A percentile compares a stretch with the other conserved stretches of the same genome.
Conservation (phyloP, 108 stramenopile genomes). For the Cyclotella sp. region DNA sequence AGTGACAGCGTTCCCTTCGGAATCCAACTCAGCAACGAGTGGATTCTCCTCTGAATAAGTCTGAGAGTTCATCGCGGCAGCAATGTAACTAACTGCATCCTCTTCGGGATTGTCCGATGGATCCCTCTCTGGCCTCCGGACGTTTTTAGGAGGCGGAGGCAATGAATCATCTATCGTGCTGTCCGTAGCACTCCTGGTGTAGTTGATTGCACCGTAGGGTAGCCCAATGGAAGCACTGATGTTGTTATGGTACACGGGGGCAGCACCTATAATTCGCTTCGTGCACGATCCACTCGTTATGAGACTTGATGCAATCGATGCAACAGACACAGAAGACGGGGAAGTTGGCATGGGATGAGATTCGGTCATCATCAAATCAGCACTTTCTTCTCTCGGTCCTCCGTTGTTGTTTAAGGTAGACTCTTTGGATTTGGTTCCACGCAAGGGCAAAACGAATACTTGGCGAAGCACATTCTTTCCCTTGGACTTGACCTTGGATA, state of each 20-base stretch:
- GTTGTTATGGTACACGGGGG: conserved; percentile 6
- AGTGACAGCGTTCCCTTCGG: conserved; percentile 8
- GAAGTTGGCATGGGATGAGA: conserved; percentile 18
- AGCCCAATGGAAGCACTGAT: not conserved
- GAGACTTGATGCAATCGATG: conserved; percentile 40
- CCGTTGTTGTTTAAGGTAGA: not conserved
- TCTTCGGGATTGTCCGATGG: conserved; percentile 18
- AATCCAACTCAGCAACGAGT: not conserved
- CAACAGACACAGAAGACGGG: conserved; percentile 35
- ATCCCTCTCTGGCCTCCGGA: not conserved
- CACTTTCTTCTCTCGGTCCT: not conserved
- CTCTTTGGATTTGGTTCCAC: not conserved
- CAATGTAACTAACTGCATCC: conserved; percentile 44
- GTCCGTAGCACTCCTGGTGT: conserved; percentile 28
- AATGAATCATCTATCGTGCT: conserved; percentile 23
- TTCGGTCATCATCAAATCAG: conserved; percentile 5
- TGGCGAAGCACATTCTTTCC: conserved; percentile 32
- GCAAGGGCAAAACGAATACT: conserved; percentile 12
- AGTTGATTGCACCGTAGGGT: conserved; percentile 42
- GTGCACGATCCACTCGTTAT: conserved; percentile 18
- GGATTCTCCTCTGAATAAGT: not conserved
- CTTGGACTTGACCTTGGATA: conserved; percentile 37
- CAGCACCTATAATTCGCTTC: conserved; percentile 38
- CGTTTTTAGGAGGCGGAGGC: conserved; percentile 30
- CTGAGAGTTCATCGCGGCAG: conserved; percentile 35